phyloP scores from a whole-genome alignment of 345 rosid species.

The Sonneratia alba region DNA sequence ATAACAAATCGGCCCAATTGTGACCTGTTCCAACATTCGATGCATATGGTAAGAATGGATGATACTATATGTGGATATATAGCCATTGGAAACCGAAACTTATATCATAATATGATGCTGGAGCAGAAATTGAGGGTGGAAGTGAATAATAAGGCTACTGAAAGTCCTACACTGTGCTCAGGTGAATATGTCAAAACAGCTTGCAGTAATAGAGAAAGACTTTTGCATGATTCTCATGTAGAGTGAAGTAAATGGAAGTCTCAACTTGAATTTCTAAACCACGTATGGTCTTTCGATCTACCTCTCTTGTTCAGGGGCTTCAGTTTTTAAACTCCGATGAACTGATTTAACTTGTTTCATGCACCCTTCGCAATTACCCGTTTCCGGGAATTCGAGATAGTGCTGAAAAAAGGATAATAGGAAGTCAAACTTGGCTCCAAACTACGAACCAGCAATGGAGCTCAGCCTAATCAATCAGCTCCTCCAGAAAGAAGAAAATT shows the following conservation, averaged over 20 bases:
- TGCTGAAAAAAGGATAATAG: neutral
- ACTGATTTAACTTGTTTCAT: neutral
- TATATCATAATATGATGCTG: neutral
- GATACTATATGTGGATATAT: neutral
- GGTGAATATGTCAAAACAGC: no score
- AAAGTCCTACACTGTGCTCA: neutral
- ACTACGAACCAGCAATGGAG: neutral
- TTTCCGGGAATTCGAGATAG: neutral
- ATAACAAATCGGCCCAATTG: neutral
- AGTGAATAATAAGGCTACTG: neutral
- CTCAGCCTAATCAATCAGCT: neutral
- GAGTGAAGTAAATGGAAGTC: neutral
- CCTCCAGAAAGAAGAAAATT: neutral
- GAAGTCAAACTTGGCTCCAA: neutral
- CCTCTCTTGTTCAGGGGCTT: neutral
- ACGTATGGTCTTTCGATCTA: neutral
- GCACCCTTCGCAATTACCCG: neutral
- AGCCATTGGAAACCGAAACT: neutral
- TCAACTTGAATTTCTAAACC: neutral
- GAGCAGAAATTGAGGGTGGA: neutral
- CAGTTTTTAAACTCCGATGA: neutral
- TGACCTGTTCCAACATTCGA: neutral
- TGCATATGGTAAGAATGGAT: neutral
- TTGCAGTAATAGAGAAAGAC: no score
- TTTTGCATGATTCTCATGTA: neutral